Conservation (phyloP, 1,284 basidiomycete species). For the Cerrena zonata region DNA sequence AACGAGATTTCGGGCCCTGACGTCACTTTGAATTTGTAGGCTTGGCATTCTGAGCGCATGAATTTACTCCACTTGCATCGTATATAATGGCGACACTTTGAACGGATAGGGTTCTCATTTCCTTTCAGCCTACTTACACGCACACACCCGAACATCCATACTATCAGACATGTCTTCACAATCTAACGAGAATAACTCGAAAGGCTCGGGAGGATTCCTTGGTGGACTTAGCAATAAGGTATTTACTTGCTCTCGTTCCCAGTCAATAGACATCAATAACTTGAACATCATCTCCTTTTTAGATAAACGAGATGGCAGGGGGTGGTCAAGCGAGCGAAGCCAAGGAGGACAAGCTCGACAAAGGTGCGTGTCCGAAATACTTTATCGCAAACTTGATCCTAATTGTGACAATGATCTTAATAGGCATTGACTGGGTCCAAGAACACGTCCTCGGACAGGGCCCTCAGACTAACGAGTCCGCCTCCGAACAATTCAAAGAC, state of each 20-base stretch:
- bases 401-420: background rate
- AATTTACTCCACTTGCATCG: too few species aligned
- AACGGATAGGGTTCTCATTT: too few species aligned
- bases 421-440: constrained; percentile 38
- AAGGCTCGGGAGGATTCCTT: background rate
- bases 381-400: background rate
- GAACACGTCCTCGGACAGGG: constrained; percentile 36
- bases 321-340: constrained; percentile 27
- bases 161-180: background rate
- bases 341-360: constrained; percentile 25
- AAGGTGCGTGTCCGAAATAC: constrained; percentile 16
- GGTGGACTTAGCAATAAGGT: background rate
- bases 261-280: background rate
- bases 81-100: too few species aligned
- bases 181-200: background rate
- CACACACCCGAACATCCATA: too few species aligned
- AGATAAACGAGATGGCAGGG: constrained; percentile 23
- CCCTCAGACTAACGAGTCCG: constrained; percentile 34
- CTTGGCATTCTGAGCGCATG: too few species aligned
- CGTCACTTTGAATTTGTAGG: too few species aligned
- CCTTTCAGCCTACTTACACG: too few species aligned
- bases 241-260: background rate
- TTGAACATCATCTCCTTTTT: background rate
- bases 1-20: too few species aligned
- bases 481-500: constrained; percentile 37